Evolutionary conservation across 441 rosid genomes (phyloP).

Genomic region (Euphorbia schlechtendalii): DNA sequence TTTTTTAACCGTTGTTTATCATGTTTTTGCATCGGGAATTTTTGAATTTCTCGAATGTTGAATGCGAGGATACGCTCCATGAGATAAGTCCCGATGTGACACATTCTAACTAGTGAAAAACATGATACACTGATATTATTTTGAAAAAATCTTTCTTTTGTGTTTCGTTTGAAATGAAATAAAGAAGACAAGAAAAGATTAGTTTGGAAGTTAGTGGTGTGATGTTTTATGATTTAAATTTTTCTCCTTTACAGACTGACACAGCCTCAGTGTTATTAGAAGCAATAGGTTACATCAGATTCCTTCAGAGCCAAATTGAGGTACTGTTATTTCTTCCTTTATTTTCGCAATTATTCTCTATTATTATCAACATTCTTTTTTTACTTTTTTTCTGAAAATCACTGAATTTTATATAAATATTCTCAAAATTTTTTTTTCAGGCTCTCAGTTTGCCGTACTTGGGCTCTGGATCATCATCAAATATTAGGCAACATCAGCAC

Average conservation of each 20-base stretch:
- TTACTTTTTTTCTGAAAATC: too few relatives aligned
- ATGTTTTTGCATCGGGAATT: too few relatives aligned
- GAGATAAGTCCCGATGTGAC: too few relatives aligned
- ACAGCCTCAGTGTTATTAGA: slow-evolving; percentile 98
- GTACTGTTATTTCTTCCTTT: slow-evolving; percentile 44
- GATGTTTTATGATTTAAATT: slow-evolving; percentile 36
- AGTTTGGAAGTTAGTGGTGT: slow-evolving; percentile 44
- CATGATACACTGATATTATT: too few relatives aligned
- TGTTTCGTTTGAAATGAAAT: too few relatives aligned
- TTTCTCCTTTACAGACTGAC: slow-evolving; percentile 74
- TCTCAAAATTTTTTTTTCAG: slow-evolving; percentile 30
- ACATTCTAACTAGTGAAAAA: too few relatives aligned
- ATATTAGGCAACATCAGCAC: slow-evolving; percentile 40
- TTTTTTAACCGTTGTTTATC: too few relatives aligned
- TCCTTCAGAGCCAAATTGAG: slow-evolving; percentile 99
- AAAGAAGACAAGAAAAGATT: slow-evolving; percentile 27
- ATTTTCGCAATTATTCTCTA: slow-evolving; percentile 21
- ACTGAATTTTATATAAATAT: not conserved
- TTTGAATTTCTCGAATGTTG: too few relatives aligned
- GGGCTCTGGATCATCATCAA: slow-evolving; percentile 64
- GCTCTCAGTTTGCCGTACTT: slow-evolving; percentile 95
- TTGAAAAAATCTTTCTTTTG: too few relatives aligned
- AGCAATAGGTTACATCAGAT: slow-evolving; percentile 97
- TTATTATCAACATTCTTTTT: slow-evolving; percentile 18
- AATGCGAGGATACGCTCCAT: too few relatives aligned